Base-by-base conservation (phyloP, 192 early-diverging fungal genomes). In the Podila clonocystis region DNA sequence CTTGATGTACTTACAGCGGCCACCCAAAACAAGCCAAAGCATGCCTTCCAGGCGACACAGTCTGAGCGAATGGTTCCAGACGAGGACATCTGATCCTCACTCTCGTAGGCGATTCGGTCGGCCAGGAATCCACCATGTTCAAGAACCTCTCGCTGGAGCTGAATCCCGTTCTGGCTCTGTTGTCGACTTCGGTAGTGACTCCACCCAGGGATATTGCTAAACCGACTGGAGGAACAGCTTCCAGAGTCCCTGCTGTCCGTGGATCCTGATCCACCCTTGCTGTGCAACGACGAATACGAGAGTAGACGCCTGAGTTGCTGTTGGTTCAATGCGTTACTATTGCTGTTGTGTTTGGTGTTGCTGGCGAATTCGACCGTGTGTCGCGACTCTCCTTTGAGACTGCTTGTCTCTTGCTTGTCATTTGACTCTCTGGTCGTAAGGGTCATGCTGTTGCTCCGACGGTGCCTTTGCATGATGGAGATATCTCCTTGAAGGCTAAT, bases 21-120 rank as follows among this genome's bases (percentile, higher is more conserved):
- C 5, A 71, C 11, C 75, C 75, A 79, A 26, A 79, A 79, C 1
- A 79, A 31, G 1, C 76, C 76, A 68, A 72, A 79, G 31, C 65
- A 72, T 15, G 76, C 76, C 52, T 79, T 72, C 76, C 76, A 79
- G 0, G 76, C 76, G 17, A 57, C 29, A 34, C 70, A 79, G 34
- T 72, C 70, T 9, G 70, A 55, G 6, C 58, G 50, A 2, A 20
- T 67, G 2, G 28, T 49, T 17, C 72, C 68, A 20, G 58, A 50
- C 0, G 19, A 31, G 3, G 50, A 9, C 11, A 22, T 22, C 11
- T 38, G 50, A 1, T 72, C 76, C 15, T 62, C 65, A n/a, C 30
- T 33, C 19, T 24, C 52, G 11, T 22, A n/a, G 13, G 7, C 71
- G 3, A 78, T 34, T 36, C 64, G 50, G 30, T 79, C 65, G 2